These are phyloP conservation scores for Pseudoturritis turrita DNA, from an alignment of 345 rosid genomes.

Conservation along the genomic window DNA sequence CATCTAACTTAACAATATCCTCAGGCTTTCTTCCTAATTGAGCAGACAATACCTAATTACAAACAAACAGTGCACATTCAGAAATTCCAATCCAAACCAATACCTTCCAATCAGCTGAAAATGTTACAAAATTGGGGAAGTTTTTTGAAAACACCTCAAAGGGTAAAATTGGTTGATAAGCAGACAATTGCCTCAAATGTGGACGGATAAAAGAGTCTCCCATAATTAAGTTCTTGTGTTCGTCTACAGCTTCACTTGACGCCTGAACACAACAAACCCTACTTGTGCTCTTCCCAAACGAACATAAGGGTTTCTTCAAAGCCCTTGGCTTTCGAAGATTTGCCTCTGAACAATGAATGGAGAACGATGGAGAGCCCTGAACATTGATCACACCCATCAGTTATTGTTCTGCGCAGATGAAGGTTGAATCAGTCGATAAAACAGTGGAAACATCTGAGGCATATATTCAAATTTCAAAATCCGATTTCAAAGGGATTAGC, in stretches of 20 bases:
- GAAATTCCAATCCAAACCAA: neutral
- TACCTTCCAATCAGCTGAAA: neutral
- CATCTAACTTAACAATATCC: conserved; percentile 93
- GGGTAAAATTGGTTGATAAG: conserved; percentile 91
- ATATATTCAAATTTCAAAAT: neutral
- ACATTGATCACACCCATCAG: conserved; percentile 56
- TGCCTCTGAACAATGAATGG: conserved; percentile 27
- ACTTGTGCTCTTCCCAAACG: conserved; percentile 28
- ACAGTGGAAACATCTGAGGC: too few relatives aligned
- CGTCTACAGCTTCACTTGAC: conserved; percentile 45
- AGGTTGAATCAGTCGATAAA: neutral
- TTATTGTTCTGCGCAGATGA: neutral
- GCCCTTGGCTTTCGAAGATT: conserved; percentile 20
- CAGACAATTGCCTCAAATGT: conserved; percentile 69
- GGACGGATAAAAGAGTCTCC: conserved; percentile 81
- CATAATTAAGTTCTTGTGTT: conserved; percentile 36
- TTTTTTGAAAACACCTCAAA: conserved; percentile 55
- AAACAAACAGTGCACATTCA: neutral
- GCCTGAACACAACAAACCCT: conserved; percentile 34
- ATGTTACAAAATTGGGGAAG: neutral
- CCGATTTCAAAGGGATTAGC: neutral
- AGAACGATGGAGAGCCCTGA: conserved; percentile 35
- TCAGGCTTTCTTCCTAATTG: conserved; percentile 89
- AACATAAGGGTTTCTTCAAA: conserved; percentile 25
- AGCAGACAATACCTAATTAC: conserved; percentile 63